Evolutionary conservation across 805 yeast species (phyloP).

Genomic region (Wickerhamomyces ciferrii): DNA sequence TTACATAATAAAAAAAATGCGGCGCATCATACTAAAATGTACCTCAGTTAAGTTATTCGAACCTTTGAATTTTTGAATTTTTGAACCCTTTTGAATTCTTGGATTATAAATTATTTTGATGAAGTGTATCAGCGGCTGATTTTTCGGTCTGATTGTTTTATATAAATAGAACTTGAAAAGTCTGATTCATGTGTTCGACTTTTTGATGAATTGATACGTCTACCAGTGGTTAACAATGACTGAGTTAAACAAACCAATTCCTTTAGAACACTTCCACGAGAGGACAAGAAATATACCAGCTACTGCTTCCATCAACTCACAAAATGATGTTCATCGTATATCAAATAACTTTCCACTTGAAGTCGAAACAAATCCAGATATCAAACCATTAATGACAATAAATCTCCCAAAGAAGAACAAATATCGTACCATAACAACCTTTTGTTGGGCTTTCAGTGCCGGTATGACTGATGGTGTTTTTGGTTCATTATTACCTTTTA

Average conservation of each 20-base stretch:
- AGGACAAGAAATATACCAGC: not conserved
- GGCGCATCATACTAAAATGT: no score
- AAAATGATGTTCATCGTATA: no score
- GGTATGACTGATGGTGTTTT: constrained; percentile 55
- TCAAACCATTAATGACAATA: constrained; percentile 29
- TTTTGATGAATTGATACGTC: not conserved
- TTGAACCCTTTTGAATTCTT: no score
- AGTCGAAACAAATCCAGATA: not conserved
- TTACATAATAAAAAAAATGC: no score
- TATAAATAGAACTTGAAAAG: no score
- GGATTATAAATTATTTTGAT: no score
- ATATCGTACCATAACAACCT: constrained; percentile 35
- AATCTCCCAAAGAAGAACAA: constrained; percentile 36
- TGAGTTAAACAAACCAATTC: not conserved
- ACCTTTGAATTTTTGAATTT: no score
- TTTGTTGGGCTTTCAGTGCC: constrained; percentile 33
- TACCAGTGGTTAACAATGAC: no score
- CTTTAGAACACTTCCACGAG: not conserved
- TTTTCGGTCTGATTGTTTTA: no score
- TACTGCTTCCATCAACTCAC: not conserved
- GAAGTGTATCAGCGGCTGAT: no score
- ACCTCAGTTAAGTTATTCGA: not conserved
- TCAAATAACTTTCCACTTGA: not conserved
- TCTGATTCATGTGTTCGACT: no score
- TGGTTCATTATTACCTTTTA: constrained; percentile 53